Evolutionary conservation across 495 filamentous ascomycete genomes (phyloP), one percentile per base, ranked within the genome.

Genomic region (Annulohypoxylon moriforme): DNA sequence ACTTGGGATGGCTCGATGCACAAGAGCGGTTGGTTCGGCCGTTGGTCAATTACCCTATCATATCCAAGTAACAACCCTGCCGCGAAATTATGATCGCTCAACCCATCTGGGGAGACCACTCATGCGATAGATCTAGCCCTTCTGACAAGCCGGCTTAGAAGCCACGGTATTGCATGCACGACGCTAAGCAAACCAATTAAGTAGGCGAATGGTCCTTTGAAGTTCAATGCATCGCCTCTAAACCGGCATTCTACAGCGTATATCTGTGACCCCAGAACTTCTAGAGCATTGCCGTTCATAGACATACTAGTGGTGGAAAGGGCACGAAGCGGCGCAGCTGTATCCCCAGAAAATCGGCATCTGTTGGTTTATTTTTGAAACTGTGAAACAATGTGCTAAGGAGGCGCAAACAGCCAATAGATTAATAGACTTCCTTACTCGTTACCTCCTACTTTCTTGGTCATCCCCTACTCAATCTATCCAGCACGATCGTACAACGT

Each of bases 61-160:
- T 33, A 67, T 50, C 52, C 36, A 40, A 24, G 8, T 31, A 52
- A 58, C 33, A 57, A n/a, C 47, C 61, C 29, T 31, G 29, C 31
- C 38, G 27, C 47, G 47, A 71, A 61, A 65, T 65, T 60, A 60
- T 0, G 56, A 65, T 60, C 44, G 61, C 47, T 71, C 25, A 34
- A 44, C n/a, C 42, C 31, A 47, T 64, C 67, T 60, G 29, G 42
- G 24, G 34, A 59, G 34, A 29, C 63, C 42, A 40, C 29, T 31
- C 13, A 29, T n/a, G 25, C 53, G 18, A 52, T n/a, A 25, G 22
- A 50, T 52, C 44, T 60, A 46, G 42, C 14, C 61, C 38, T 27
- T 44, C 16, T 44, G n/a, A 7, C n/a, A 44, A 44, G n/a, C 40
- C n/a, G 40, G 40, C 29, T 36, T 46, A 60, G 25, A 59, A 44